A percentile compares a stretch with the other conserved stretches of the same genome.
phyloP scores from a whole-genome alignment of 1,284 basidiomycete genomes.

The Neolentinus lepideus region DNA sequence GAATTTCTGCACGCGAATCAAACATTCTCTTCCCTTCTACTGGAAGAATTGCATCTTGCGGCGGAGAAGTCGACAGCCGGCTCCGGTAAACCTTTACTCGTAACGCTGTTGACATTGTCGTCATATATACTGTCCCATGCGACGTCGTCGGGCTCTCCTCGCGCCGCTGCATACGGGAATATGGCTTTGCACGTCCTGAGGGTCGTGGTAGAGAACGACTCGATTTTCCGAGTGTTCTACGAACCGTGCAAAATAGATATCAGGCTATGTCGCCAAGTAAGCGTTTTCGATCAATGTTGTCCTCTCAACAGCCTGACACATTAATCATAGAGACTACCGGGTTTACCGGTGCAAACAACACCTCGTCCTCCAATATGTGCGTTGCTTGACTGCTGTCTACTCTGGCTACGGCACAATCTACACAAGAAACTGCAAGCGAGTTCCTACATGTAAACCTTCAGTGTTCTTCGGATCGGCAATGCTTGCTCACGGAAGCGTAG shows the following conservation, averaged over 20 bases:
- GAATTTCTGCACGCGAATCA: conserved; percentile 48
- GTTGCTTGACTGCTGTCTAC: conserved; percentile 53
- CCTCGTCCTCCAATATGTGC: conserved; percentile 43
- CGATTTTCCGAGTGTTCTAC: conserved; percentile 37
- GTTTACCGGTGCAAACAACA: conserved; percentile 31
- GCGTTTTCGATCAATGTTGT: conserved; percentile 7
- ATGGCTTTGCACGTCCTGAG: conserved; percentile 46
- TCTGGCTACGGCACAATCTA: conserved; percentile 65
- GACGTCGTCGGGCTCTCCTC: conserved; percentile 44
- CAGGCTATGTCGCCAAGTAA: conserved; percentile 55
- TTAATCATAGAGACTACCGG: conserved; percentile 36
- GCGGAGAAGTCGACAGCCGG: conserved; percentile 13
- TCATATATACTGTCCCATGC: conserved; percentile 62
- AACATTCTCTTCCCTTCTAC: conserved; percentile 36
- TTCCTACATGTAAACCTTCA: conserved; percentile 42
- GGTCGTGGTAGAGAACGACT: conserved; percentile 38
- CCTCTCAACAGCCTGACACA: not conserved
- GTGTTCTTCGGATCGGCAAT: not conserved
- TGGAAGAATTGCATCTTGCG: conserved; percentile 22
- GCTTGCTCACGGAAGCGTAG: conserved; percentile 21
- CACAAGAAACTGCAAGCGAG: conserved; percentile 50
- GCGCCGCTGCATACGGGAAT: conserved; percentile 53
- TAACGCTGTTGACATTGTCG: conserved; percentile 43
- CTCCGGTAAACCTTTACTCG: conserved; percentile 21
- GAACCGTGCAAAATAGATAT: conserved; percentile 30